A percentile compares a stretch with the other conserved stretches of the same genome.
These are phyloP conservation scores for Phytophthora syringae DNA, from an alignment of 352 stramenopile genomes.

Conservation along the genomic window DNA sequence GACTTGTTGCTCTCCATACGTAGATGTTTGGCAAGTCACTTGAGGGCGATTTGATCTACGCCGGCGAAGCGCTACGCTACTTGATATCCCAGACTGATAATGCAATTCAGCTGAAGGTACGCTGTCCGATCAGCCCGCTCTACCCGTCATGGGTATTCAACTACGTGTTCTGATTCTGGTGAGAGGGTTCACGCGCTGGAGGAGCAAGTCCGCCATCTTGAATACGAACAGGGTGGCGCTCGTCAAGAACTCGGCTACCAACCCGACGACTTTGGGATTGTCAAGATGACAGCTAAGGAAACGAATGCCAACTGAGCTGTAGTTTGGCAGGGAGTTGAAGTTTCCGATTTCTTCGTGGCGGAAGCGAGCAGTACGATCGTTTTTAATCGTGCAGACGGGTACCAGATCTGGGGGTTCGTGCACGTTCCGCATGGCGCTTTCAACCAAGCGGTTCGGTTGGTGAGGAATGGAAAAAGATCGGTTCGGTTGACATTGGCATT, in stretches of 20 bases:
- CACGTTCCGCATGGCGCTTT: neutral
- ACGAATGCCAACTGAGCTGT: neutral
- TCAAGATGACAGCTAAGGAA: neutral
- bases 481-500: neutral
- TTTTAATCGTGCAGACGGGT: neutral
- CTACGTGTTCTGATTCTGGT: neutral
- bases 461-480: neutral
- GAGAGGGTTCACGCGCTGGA: neutral
- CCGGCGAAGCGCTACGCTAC: neutral
- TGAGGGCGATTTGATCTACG: neutral
- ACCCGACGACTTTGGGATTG: neutral
- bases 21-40: neutral
- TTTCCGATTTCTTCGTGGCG: neutral
- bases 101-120: neutral
- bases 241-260: neutral
- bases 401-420: neutral
- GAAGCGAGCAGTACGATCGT: neutral
- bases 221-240: neutral
- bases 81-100: neutral
- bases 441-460: neutral
- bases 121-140: neutral
- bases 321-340: neutral
- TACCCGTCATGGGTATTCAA: neutral
- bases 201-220: neutral
- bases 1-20: neutral